A percentile compares a stretch with the other conserved stretches of the same genome.
Evolutionary conservation across 805 yeast species (phyloP).

Genomic region (Pichia exigua): DNA sequence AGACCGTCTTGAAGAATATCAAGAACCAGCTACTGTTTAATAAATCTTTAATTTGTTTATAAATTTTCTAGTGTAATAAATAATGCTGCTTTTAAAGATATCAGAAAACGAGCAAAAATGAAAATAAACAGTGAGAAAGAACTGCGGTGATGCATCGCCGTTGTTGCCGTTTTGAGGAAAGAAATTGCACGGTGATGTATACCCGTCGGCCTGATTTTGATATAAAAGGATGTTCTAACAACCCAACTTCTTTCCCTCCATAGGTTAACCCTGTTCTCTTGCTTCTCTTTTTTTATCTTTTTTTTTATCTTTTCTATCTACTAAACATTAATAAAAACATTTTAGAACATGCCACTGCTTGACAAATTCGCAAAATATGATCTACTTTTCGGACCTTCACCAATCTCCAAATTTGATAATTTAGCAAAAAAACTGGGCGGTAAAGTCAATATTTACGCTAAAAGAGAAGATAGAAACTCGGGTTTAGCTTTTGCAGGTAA

Average conservation of each 20-base stretch:
- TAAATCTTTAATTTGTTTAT: neutral
- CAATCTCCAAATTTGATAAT: conserved; percentile 26
- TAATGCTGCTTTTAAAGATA: neutral
- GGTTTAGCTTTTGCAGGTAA: conserved; percentile 32
- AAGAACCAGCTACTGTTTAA: neutral
- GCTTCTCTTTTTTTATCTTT: no score
- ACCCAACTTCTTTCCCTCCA: no score
- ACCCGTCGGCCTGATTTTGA: neutral
- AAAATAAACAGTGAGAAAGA: no score
- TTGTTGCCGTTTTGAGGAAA: neutral
- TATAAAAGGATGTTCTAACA: neutral
- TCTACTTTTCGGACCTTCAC: conserved; percentile 30
- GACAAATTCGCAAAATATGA: conserved; percentile 22
- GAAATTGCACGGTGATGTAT: neutral
- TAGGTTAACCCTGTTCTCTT: no score
- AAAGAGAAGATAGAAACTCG: conserved; percentile 30
- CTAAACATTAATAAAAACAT: neutral
- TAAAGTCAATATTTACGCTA: conserved; percentile 28
- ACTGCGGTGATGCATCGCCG: conserved; percentile 11
- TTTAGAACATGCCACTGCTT: conserved; percentile 12
- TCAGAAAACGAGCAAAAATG: neutral
- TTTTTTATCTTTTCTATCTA: no score
- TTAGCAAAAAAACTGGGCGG: conserved; percentile 25
- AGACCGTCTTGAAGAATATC: neutral
- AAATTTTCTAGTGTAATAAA: neutral